Evolutionary conservation across 768 basidiomycete species (phyloP).

Genomic region (Suillus fuscotomentosus): DNA sequence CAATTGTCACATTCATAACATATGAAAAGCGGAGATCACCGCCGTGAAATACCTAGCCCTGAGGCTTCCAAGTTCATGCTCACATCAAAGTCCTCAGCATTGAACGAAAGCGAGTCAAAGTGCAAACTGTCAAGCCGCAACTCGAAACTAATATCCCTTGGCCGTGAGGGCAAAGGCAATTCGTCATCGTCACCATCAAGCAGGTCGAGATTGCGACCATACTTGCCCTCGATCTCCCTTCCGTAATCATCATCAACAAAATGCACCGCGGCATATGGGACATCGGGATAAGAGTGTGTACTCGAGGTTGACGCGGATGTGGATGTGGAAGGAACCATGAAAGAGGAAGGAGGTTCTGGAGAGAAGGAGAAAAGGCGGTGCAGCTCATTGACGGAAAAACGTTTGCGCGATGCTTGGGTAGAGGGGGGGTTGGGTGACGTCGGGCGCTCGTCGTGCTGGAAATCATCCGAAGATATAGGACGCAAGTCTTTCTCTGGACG

Average conservation of each 20-base stretch:
- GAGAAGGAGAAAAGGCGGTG: conserved; percentile 32
- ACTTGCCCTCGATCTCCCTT: conserved; percentile 16
- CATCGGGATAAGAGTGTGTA: conserved; percentile 13
- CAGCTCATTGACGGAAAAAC: conserved; percentile 37
- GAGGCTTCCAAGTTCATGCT: conserved; percentile 16
- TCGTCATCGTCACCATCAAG: conserved; percentile 5
- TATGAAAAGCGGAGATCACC: neutral
- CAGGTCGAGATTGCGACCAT: conserved; percentile 7
- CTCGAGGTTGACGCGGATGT: conserved; percentile 14
- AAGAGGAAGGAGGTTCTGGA: conserved; percentile 6
- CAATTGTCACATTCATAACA: neutral
- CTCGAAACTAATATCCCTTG: conserved; percentile 51
- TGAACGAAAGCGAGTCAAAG: conserved; percentile 70
- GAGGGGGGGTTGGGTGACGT: conserved; percentile 37
- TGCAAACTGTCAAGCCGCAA: conserved; percentile 72
- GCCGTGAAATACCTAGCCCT: neutral
- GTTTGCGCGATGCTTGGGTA: conserved; percentile 25
- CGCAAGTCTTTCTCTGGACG: neutral
- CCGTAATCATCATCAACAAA: conserved; percentile 18
- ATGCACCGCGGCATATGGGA: conserved; percentile 14
- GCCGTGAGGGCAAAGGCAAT: conserved; percentile 10
- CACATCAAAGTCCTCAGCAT: conserved; percentile 51
- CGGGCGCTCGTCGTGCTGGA: conserved; percentile 17
- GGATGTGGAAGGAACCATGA: conserved; percentile 9
- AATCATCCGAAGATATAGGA: conserved; percentile 12